Conservation (phyloP, 2,329 filamentous ascomycete genomes). For the Diplodia scrobiculata region DNA sequence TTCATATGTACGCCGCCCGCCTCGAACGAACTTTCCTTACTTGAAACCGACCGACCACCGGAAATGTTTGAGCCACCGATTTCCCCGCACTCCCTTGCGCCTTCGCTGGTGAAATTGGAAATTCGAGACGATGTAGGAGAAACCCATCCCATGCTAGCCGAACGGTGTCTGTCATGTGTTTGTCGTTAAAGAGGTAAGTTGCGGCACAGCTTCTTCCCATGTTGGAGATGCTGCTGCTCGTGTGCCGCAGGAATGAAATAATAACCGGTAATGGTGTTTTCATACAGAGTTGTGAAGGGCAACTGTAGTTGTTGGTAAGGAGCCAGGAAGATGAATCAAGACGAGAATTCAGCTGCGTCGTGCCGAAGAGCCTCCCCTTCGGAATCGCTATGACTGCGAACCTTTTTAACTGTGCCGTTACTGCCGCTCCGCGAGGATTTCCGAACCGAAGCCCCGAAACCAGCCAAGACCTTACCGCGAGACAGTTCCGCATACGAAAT, state of each 20-base stretch:
- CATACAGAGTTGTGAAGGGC: conserved; percentile 11
- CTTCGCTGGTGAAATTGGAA: conserved; percentile 26
- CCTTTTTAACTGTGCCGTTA: conserved; percentile 55
- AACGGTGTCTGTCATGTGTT: conserved; percentile 12
- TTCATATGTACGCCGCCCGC: conserved; percentile 16
- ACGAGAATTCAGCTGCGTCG: conserved; percentile 14
- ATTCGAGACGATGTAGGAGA: conserved; percentile 24
- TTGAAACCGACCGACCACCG: conserved; percentile 20
- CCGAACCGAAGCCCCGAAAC: conserved; percentile 35
- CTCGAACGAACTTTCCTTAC: conserved; percentile 14
- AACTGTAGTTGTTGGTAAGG: background rate
- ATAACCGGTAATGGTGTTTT: conserved; percentile 2
- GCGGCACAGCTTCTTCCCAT: background rate
- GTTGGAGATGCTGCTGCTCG: background rate
- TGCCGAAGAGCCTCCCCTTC: conserved; percentile 21
- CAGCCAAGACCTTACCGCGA: conserved; percentile 36
- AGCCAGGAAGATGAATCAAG: background rate
- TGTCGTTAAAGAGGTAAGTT: conserved; percentile 17
- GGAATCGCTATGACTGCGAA: conserved; percentile 36
- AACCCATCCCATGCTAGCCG: conserved; percentile 20
- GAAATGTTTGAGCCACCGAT: conserved; percentile 6
- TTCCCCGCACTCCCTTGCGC: conserved; percentile 24
- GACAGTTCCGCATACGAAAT: conserved; percentile 45
- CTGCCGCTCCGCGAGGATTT: conserved; percentile 51
- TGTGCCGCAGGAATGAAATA: conserved; percentile 10